A percentile compares a stretch with the other conserved stretches of the same genome.
These are phyloP conservation scores for Plenodomus tracheiphilus DNA, from an alignment of 2,329 filamentous ascomycete genomes.

Conservation along the genomic window DNA sequence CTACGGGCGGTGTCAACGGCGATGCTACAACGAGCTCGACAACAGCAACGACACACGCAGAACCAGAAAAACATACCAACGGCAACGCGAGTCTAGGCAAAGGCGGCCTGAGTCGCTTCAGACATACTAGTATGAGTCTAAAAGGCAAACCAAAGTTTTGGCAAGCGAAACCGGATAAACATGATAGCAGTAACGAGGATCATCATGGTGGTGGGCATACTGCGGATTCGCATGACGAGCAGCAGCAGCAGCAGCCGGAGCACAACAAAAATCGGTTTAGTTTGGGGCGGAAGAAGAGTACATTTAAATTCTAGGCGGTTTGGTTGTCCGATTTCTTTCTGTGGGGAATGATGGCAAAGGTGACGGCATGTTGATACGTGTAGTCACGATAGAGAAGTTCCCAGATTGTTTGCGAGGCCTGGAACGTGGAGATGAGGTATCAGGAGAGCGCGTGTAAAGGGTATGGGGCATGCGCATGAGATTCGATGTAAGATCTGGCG, in stretches of 20 bases:
- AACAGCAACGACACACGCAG: constrained; percentile 1
- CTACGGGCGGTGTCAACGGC: constrained; percentile 13
- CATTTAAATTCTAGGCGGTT: constrained; percentile 42
- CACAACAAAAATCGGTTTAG: constrained; percentile 70
- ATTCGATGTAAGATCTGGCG: too few relatives aligned
- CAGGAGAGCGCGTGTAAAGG: too few relatives aligned
- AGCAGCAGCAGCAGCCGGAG: constrained; percentile 57
- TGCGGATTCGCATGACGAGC: constrained; percentile 32
- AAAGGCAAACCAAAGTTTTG: constrained; percentile 75
- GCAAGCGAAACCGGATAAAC: constrained; percentile 49
- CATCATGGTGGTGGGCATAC: too few relatives aligned
- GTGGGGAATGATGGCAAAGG: too few relatives aligned
- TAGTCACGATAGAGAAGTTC: too few relatives aligned
- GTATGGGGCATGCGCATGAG: too few relatives aligned
- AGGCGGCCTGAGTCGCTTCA: constrained; percentile 64
- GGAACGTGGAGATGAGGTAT: too few relatives aligned
- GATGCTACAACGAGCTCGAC: background rate
- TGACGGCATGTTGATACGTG: too few relatives aligned
- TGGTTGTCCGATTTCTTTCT: background rate
- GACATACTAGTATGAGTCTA: constrained; percentile 76
- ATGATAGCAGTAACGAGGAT: constrained; percentile 25
- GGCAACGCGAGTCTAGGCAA: constrained; percentile 43
- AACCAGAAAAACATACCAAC: constrained; percentile 32
- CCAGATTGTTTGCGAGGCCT: too few relatives aligned
- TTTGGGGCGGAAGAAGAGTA: constrained; percentile 73